These are phyloP conservation scores for Fusarium nelsonii DNA, from an alignment of 2,329 filamentous ascomycete species.

Conservation along the genomic window DNA sequence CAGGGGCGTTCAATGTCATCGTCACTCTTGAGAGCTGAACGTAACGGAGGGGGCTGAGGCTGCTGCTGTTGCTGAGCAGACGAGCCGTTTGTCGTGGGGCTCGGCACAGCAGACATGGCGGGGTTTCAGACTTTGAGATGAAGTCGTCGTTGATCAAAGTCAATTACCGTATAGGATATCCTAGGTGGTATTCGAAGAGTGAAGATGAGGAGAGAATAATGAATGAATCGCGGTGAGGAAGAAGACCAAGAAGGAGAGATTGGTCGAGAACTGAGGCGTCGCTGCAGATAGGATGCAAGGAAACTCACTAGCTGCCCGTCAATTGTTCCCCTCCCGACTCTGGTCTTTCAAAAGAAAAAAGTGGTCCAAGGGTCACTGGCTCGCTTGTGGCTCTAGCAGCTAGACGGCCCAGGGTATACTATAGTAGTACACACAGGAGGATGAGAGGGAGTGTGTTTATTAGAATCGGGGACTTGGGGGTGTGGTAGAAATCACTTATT, in stretches of 20 bases:
- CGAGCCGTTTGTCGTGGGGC: slow-evolving; percentile 41
- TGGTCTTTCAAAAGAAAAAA: slow-evolving; percentile 30
- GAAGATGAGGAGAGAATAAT: neutral
- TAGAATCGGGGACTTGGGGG: slow-evolving; percentile 36
- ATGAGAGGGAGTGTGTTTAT: slow-evolving; percentile 39
- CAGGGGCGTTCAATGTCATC: slow-evolving; percentile 56
- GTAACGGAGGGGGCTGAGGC: slow-evolving; percentile 51
- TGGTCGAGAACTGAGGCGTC: slow-evolving; percentile 37
- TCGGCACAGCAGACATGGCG: slow-evolving; percentile 48
- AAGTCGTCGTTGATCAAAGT: neutral
- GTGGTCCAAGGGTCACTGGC: slow-evolving; percentile 38
- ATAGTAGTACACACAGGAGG: no score
- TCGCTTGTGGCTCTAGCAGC: slow-evolving; percentile 14
- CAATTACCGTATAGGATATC: neutral
- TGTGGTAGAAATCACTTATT: slow-evolving; percentile 37
- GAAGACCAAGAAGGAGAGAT: slow-evolving; percentile 9
- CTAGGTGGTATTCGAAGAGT: neutral
- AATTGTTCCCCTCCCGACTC: slow-evolving; percentile 34
- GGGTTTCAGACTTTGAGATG: slow-evolving; percentile 5
- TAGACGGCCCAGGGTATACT: slow-evolving; percentile 17
- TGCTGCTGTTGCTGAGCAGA: slow-evolving; percentile 37
- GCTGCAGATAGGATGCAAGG: slow-evolving; percentile 42
- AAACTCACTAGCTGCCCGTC: slow-evolving; percentile 32
- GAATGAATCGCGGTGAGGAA: slow-evolving; percentile 24
- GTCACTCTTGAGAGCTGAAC: slow-evolving; percentile 60